Percentiles rank a stretch among this genome's conserved stretches.
Conservation (phyloP, 768 basidiomycete genomes). For the Leccinum rimulosum region DNA sequence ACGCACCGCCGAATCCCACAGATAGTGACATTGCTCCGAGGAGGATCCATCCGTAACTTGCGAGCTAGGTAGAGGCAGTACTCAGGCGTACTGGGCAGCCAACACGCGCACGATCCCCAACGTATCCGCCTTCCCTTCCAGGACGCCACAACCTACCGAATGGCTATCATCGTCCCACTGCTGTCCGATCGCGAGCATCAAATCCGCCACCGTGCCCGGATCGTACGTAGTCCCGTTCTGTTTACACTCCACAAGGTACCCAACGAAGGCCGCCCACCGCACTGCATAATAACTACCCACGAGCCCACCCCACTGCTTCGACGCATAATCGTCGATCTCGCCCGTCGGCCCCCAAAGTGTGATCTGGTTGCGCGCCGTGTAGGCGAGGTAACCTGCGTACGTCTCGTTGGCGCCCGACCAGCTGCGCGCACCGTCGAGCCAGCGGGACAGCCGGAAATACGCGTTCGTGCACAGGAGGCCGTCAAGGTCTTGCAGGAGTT, state of each 20-base stretch:
- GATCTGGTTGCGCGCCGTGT: slow-evolving; percentile 41
- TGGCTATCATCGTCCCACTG: slow-evolving; percentile 21
- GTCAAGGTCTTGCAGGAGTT: slow-evolving; percentile 36
- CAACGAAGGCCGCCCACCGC: slow-evolving; percentile 37
- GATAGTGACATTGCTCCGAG: no score
- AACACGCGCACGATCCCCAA: not conserved
- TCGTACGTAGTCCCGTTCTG: slow-evolving; percentile 30
- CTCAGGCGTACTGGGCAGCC: not conserved
- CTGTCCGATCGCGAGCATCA: slow-evolving; percentile 35
- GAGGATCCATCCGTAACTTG: no score
- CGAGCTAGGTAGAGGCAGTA: not conserved
- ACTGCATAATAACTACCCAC: slow-evolving; percentile 35
- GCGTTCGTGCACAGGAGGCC: slow-evolving; percentile 31
- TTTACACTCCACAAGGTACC: slow-evolving; percentile 32
- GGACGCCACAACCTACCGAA: not conserved
- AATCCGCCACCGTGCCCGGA: slow-evolving; percentile 16
- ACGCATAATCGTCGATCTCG: slow-evolving; percentile 42
- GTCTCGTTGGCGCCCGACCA: slow-evolving; percentile 30
- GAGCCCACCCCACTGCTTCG: slow-evolving; percentile 43
- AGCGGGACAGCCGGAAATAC: slow-evolving; percentile 34
- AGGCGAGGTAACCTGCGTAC: slow-evolving; percentile 37
- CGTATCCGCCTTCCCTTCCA: not conserved
- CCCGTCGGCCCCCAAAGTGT: slow-evolving; percentile 43
- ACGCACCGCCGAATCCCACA: no score
- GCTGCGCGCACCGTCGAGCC: slow-evolving; percentile 35